Conservation (phyloP, 2,329 filamentous ascomycete genomes). For the Leptographium lundbergii region DNA sequence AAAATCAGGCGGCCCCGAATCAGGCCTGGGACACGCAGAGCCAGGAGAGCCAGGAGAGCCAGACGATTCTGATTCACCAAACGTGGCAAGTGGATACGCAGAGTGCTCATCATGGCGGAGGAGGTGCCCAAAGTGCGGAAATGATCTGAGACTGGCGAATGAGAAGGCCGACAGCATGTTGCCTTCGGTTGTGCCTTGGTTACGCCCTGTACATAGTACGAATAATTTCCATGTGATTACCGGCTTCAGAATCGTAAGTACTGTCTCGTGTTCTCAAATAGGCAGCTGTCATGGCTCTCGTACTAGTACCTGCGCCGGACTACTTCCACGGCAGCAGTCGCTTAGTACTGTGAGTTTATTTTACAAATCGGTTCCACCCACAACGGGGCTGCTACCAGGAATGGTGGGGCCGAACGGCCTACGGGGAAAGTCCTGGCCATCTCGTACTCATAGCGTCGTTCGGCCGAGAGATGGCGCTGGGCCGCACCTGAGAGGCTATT, state of each 20-base stretch:
- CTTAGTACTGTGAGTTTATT: neutral
- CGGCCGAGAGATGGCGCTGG: neutral
- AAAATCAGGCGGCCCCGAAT: no score
- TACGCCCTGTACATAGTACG: neutral
- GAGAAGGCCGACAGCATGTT: neutral
- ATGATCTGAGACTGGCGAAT: neutral
- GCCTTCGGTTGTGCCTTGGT: neutral
- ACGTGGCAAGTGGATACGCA: constrained; percentile 1
- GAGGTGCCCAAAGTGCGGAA: neutral
- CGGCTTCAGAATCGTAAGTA: neutral
- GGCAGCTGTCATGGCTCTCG: neutral
- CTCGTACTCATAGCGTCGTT: neutral
- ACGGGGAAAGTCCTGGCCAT: neutral
- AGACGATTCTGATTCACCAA: constrained; percentile 4
- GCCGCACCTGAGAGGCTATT: neutral
- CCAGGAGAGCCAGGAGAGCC: constrained; percentile 1
- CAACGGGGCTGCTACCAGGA: neutral
- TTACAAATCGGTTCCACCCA: neutral
- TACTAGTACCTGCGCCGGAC: no score
- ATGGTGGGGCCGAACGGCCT: neutral
- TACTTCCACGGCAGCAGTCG: no score
- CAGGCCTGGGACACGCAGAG: constrained; percentile 1
- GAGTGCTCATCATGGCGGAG: neutral
- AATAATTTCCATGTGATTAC: neutral
- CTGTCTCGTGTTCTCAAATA: neutral